Conservation (phyloP, 1,284 basidiomycete species). For the Tetrapyrgos nigripes region DNA sequence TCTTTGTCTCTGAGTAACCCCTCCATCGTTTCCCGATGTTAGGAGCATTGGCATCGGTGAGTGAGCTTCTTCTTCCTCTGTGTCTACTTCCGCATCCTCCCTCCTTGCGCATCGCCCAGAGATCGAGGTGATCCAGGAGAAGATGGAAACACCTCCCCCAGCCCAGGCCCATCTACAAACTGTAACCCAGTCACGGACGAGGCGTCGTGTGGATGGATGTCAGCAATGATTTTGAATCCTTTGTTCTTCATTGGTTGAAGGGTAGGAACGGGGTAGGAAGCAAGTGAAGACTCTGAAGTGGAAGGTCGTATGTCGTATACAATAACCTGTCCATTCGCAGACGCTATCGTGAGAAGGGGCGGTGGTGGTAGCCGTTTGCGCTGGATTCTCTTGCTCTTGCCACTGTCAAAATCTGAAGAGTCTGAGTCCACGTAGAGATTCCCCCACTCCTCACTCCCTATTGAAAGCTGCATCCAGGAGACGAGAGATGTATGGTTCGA, state of each 20-base stretch:
- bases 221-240: constrained; percentile 33
- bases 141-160: background rate
- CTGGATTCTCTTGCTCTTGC: too few species aligned
- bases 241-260: constrained; percentile 21
- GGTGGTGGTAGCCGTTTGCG: constrained; percentile 20
- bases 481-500: constrained; percentile 33
- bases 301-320: constrained; percentile 49
- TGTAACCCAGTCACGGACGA: constrained; percentile 87
- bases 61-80: background rate
- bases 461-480: background rate
- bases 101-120: too few species aligned
- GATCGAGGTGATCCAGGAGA: background rate
- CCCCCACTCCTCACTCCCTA: background rate
- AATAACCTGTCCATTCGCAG: constrained; percentile 94
- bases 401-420: too few species aligned
- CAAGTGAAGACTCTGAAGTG: too few species aligned
- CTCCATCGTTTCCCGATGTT: constrained; percentile 90
- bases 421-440: too few species aligned
- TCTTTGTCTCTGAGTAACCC: constrained; percentile 64
- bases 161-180: constrained; percentile 67
- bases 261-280: constrained; percentile 74
- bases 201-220: constrained; percentile 85
- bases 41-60: constrained; percentile 70
- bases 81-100: too few species aligned
- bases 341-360: constrained; percentile 82